Conservation (phyloP, 345 rosid genomes). For the Syzygium jambos region DNA sequence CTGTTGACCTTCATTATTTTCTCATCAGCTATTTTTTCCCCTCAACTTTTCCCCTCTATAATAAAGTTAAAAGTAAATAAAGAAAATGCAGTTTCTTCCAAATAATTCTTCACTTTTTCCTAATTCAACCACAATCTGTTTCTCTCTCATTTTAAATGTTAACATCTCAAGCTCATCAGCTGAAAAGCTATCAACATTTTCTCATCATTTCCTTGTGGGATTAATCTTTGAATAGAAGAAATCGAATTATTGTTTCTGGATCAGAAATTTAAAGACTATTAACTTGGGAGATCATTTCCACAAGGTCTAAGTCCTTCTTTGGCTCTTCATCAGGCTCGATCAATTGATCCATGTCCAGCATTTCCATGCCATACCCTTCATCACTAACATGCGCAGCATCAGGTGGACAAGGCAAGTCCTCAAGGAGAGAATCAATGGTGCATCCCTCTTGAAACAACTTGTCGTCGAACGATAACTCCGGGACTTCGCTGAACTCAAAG, state of each 20-base stretch:
- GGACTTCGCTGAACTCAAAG: slow-evolving; percentile 24
- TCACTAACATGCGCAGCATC: slow-evolving; percentile 6
- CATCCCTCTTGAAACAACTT: slow-evolving; percentile 54
- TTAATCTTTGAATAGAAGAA: not conserved
- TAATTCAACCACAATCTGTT: not conserved
- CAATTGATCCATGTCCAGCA: slow-evolving; percentile 4
- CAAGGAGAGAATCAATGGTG: slow-evolving; percentile 63
- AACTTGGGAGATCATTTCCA: slow-evolving; percentile 52
- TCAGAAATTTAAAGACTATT: not conserved
- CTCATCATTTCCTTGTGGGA: not conserved
- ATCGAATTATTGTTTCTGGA: not conserved
- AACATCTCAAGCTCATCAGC: not conserved
- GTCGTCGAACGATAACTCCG: slow-evolving; percentile 58
- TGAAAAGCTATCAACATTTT: not conserved
- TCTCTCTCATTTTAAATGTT: not conserved
- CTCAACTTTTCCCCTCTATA: not conserved
- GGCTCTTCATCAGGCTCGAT: slow-evolving; percentile 12
- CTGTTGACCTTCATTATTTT: not conserved
- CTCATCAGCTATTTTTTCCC: not conserved
- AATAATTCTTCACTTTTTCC: not conserved
- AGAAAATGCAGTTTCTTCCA: not conserved
- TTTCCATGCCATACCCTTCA: slow-evolving; percentile 18
- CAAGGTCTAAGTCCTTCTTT: slow-evolving; percentile 46
- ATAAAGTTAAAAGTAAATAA: not conserved
- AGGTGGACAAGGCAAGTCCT: slow-evolving; percentile 33